Percentiles rank a stretch among this genome's conserved stretches.
Evolutionary conservation across 495 filamentous ascomycete genomes (phyloP).

Genomic region (Aspergillus campestris): DNA sequence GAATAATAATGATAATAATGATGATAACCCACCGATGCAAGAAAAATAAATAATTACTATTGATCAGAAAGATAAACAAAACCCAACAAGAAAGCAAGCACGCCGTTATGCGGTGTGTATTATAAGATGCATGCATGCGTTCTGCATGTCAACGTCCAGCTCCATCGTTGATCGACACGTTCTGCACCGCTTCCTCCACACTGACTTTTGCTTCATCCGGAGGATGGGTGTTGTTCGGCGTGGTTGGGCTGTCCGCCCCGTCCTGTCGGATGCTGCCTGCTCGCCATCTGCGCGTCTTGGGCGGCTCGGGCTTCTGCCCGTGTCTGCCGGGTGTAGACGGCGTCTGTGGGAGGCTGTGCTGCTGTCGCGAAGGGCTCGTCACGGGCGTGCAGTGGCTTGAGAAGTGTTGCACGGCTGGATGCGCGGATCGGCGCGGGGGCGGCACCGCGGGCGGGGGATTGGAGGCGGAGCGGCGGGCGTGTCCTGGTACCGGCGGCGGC

Average conservation of each 20-base stretch:
- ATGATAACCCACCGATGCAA: background rate
- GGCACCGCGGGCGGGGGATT: conserved; percentile 35
- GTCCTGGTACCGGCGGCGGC: conserved; percentile 14
- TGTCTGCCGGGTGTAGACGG: conserved; percentile 11
- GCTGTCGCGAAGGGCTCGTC: conserved; percentile 11
- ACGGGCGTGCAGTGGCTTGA: conserved; percentile 18
- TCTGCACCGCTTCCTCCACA: conserved; percentile 35
- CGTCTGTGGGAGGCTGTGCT: background rate
- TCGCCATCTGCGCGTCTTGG: conserved; percentile 31
- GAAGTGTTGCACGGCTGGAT: conserved; percentile 12
- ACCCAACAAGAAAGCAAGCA: no score
- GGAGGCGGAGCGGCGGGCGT: conserved; percentile 28
- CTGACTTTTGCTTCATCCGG: conserved; percentile 13
- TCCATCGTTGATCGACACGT: conserved; percentile 18
- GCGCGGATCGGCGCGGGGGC: conserved; percentile 28
- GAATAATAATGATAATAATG: background rate
- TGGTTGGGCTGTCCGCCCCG: no score
- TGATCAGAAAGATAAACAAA: no score
- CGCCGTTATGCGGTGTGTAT: background rate
- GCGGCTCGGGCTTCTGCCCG: conserved; percentile 29
- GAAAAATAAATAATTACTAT: no score
- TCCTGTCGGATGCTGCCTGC: no score
- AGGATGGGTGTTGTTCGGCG: conserved; percentile 11
- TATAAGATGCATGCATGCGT: background rate
- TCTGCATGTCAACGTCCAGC: background rate